Evolutionary conservation across 257 asterid species (phyloP).

Genomic region (Solanum appendiculatum): DNA sequence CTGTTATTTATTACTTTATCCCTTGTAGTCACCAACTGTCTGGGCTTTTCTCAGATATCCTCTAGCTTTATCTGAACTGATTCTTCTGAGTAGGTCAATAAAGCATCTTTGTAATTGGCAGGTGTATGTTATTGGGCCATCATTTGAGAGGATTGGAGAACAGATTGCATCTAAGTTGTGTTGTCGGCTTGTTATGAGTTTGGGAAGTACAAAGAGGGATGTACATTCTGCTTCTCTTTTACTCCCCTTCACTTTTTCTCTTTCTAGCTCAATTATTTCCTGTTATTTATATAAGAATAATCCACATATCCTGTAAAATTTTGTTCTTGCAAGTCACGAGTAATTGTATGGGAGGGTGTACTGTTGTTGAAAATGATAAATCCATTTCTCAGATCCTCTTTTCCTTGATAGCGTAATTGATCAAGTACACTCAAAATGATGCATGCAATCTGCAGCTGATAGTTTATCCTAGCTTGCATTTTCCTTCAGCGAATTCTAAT

Average conservation of each 20-base stretch:
- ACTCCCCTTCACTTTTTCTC: constrained; percentile 1
- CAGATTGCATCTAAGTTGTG: constrained; percentile 87
- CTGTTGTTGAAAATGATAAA: background rate
- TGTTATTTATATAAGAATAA: background rate
- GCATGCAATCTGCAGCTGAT: background rate
- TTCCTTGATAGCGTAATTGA: background rate
- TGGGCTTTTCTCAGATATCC: background rate
- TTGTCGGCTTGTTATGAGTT: constrained; percentile 72
- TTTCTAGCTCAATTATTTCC: constrained; percentile 1
- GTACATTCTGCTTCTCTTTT: constrained; percentile 38
- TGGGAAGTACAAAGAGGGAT: constrained; percentile 31
- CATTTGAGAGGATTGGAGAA: constrained; percentile 95
- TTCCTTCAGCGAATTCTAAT: background rate
- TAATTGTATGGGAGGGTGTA: background rate
- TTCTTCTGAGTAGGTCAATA: background rate
- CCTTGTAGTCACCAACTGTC: background rate
- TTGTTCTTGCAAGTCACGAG: background rate
- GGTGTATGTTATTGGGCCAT: constrained; percentile 99
- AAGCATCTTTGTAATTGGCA: constrained; percentile 17
- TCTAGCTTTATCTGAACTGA: background rate
- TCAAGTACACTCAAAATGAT: background rate
- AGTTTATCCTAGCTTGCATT: background rate
- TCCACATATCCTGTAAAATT: background rate
- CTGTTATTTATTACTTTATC: background rate
- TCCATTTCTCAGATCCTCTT: background rate